Percentiles rank a stretch among this genome's conserved stretches.
Conservation (phyloP, 441 rosid genomes). For the Geranium incanum region DNA sequence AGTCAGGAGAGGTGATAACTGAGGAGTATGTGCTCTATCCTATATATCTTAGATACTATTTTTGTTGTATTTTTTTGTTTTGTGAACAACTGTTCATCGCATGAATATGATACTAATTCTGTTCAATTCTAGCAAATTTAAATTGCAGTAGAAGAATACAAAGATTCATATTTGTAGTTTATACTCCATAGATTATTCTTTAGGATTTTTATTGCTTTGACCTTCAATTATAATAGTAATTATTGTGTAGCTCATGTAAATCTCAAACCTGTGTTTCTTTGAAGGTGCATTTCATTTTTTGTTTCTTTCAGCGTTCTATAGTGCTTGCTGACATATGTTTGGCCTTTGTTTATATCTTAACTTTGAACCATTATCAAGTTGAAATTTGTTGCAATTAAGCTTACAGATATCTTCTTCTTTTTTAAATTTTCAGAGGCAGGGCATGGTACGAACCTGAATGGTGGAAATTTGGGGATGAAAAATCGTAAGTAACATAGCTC, state of each 20-base stretch:
- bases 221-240: not conserved
- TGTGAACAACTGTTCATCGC: not conserved
- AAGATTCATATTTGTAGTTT: conserved; percentile 5
- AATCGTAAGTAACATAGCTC: conserved; percentile 60
- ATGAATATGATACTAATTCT: not conserved
- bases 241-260: not conserved
- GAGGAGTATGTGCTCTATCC: conserved; percentile 46
- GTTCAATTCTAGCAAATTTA: not conserved
- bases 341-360: not conserved
- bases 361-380: not conserved
- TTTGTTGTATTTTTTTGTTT: conserved; percentile 9
- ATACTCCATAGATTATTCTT: not conserved
- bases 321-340: not conserved
- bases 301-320: not conserved
- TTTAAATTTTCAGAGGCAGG: conserved; percentile 59
- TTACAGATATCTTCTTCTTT: conserved; percentile 10
- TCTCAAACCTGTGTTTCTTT: not conserved
- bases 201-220: not conserved
- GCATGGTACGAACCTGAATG: conserved; percentile 97
- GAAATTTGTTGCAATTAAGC: conserved; percentile 3
- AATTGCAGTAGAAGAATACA: not conserved
- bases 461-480: conserved; percentile 95
- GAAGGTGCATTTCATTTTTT: not conserved
- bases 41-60: conserved; percentile 15
- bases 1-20: conserved; percentile 80